Percentiles rank a stretch among this genome's conserved stretches.
Conservation (phyloP, 345 rosid species). For the Arabidopsis thaliana region TAIR10.1 NC_003075.7:15432501-15433000, state of each 20-base stretch:
- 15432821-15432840: slow-evolving; percentile 3
- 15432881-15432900: slow-evolving; percentile 93
- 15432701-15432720: slow-evolving; percentile 76
- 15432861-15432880: slow-evolving; percentile 94
- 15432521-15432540: slow-evolving; percentile 55
- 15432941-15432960: slow-evolving; percentile 92
- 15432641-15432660: slow-evolving; percentile 26
- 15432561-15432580: slow-evolving; percentile 71
- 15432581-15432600: slow-evolving; percentile 72
- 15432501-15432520: slow-evolving; percentile 58
- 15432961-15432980: slow-evolving; percentile 90
- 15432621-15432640: background rate
- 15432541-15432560: slow-evolving; percentile 61
- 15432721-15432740: slow-evolving; percentile 86
- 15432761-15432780: slow-evolving; percentile 75
- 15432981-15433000: slow-evolving; percentile 98
- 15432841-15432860: slow-evolving; percentile 37
- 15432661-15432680: slow-evolving; percentile 61
- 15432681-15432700: slow-evolving; percentile 94
- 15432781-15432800: background rate
- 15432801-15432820: slow-evolving; percentile 10
- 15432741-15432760: slow-evolving; percentile 95
- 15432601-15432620: slow-evolving; percentile 9
- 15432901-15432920: slow-evolving; percentile 55
- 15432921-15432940: slow-evolving; percentile 89